Percentiles rank a stretch among this genome's conserved stretches.
Conservation (phyloP, 176 grass and related monocot species). For the Triticum monococcum region DNA sequence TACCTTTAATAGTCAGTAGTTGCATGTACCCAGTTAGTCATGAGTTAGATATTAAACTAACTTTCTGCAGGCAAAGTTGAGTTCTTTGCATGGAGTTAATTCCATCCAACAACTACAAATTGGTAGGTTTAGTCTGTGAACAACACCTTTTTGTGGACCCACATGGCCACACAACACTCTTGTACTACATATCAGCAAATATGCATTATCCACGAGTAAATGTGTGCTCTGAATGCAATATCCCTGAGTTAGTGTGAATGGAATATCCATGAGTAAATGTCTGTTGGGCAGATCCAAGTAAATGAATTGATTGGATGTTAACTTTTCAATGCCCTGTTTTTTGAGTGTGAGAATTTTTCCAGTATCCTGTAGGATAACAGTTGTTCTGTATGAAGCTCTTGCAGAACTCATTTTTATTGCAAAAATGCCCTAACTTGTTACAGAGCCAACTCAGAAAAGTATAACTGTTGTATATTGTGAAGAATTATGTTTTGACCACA, state of each 20-base stretch:
- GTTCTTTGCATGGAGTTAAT: neutral
- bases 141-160: neutral
- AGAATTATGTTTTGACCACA: constrained; percentile 6
- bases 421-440: neutral
- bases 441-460: neutral
- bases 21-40: neutral
- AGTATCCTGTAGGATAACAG: neutral
- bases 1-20: neutral
- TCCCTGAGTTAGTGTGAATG: neutral
- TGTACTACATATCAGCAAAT: neutral
- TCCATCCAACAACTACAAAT: neutral
- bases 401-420: neutral
- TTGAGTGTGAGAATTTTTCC: neutral
- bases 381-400: neutral
- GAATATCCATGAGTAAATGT: neutral
- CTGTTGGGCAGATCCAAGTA: neutral
- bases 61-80: neutral
- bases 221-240: neutral
- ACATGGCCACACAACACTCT: neutral
- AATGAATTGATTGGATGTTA: neutral
- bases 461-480: neutral
- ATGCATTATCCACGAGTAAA: neutral
- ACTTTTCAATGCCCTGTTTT: neutral
- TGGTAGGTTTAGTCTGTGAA: neutral
- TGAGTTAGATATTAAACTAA: neutral